A percentile compares a stretch with the other conserved stretches of the same genome.
Evolutionary conservation across 2,329 filamentous ascomycete species (phyloP).

Genomic region (Ceratocystiopsis sp.): DNA sequence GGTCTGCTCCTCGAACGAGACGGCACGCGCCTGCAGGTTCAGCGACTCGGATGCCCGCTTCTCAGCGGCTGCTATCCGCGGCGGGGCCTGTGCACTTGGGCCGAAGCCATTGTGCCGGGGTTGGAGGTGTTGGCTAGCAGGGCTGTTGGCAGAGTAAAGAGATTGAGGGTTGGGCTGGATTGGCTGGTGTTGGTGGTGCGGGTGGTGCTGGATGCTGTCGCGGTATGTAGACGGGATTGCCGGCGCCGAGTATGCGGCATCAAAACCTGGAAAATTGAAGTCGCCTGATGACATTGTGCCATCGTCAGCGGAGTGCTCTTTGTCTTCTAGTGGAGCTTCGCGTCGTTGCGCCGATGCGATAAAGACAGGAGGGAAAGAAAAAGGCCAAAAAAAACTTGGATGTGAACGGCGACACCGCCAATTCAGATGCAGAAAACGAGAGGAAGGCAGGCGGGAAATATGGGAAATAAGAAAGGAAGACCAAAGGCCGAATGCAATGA

Average conservation of each 20-base stretch:
- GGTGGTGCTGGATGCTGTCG: slow-evolving; percentile 20
- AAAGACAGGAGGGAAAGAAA: no score
- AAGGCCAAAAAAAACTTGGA: no score
- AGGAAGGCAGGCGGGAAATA: no score
- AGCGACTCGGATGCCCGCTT: slow-evolving; percentile 29
- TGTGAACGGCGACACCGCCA: no score
- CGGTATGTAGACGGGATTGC: slow-evolving; percentile 21
- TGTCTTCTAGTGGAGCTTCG: not conserved
- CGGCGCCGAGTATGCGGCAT: slow-evolving; percentile 31
- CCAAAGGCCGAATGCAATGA: no score
- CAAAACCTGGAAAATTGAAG: slow-evolving; percentile 39
- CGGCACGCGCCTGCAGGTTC: slow-evolving; percentile 22
- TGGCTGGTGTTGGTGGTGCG: slow-evolving; percentile 25
- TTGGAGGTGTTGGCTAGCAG: slow-evolving; percentile 10
- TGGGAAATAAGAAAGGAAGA: no score
- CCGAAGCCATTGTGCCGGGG: slow-evolving; percentile 10
- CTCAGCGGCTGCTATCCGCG: slow-evolving; percentile 15
- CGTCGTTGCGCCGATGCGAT: no score
- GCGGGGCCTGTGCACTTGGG: slow-evolving; percentile 13
- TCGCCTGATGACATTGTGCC: slow-evolving; percentile 36
- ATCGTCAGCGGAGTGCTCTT: slow-evolving; percentile 9
- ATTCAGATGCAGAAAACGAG: no score
- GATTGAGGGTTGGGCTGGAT: slow-evolving; percentile 34
- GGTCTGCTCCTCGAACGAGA: slow-evolving; percentile 52
- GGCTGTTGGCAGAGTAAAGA: slow-evolving; percentile 20